Conservation (phyloP, 495 filamentous ascomycete species). For the Chaetomium tenue region DNA sequence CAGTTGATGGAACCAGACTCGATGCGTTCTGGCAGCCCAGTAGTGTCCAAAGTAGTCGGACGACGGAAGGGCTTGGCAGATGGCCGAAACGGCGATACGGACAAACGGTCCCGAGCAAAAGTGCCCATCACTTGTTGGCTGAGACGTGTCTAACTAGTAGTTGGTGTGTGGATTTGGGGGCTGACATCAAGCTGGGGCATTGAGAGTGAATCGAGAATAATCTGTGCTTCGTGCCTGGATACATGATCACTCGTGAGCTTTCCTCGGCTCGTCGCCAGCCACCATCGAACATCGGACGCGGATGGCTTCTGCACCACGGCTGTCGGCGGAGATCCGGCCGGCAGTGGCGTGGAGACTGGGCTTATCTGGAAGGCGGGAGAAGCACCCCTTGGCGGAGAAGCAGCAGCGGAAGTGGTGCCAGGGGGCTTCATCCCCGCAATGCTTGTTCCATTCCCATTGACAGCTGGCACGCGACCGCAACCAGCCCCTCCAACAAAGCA, state of each 20-base stretch:
- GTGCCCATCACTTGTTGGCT: background rate
- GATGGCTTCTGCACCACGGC: background rate
- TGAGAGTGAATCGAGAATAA: too few relatives aligned
- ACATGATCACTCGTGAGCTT: too few relatives aligned
- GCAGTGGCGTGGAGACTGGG: constrained; percentile 13
- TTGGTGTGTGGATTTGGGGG: too few relatives aligned
- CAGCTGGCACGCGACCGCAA: background rate
- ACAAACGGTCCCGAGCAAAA: constrained; percentile 11
- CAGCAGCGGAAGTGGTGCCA: background rate
- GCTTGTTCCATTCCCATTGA: background rate
- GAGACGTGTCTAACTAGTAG: too few relatives aligned
- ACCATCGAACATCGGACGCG: too few relatives aligned
- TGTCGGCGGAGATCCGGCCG: background rate
- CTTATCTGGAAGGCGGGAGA: constrained; percentile 9
- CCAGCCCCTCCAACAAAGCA: too few relatives aligned
- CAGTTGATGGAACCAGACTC: constrained; percentile 11
- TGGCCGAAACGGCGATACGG: constrained; percentile 23
- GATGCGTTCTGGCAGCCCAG: background rate
- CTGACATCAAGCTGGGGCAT: too few relatives aligned
- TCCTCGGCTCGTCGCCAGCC: too few relatives aligned
- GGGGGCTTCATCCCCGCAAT: background rate
- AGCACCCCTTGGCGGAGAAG: constrained; percentile 4
- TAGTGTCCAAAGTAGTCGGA: background rate
- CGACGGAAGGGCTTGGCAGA: constrained; percentile 10
- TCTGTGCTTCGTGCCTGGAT: too few relatives aligned